Conservation (phyloP, 2,329 filamentous ascomycete genomes). For the Bipolaris oryzae region DNA sequence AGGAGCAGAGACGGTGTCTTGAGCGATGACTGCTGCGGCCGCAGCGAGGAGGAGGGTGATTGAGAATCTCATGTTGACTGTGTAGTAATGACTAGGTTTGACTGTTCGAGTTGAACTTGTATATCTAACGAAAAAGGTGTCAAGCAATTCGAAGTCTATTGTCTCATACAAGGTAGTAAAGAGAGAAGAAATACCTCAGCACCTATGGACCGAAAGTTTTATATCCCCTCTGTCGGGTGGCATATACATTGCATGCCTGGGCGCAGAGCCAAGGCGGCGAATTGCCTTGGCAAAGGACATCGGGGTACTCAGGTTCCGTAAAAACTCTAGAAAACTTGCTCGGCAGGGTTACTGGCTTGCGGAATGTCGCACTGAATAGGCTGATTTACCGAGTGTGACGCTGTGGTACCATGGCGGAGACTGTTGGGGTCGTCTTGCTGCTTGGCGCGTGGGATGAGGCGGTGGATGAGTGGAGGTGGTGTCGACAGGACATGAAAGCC, state of each 20-base stretch:
- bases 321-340: slow-evolving; percentile 13
- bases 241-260: slow-evolving; percentile 12
- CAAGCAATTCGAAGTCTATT: neutral
- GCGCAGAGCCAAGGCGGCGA: slow-evolving; percentile 33
- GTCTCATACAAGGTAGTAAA: slow-evolving; percentile 8
- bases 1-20: slow-evolving; percentile 19
- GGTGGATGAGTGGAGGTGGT: slow-evolving; percentile 7
- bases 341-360: slow-evolving; percentile 15
- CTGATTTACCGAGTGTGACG: slow-evolving; percentile 6
- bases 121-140: neutral
- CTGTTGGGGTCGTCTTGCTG: slow-evolving; percentile 6
- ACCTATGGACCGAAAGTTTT: slow-evolving; percentile 13
- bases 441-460: slow-evolving; percentile 10
- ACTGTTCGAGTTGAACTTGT: slow-evolving; percentile 3
- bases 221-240: slow-evolving; percentile 11
- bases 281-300: slow-evolving; percentile 34
- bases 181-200: neutral
- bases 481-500: slow-evolving; percentile 2
- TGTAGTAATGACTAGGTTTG: slow-evolving; percentile 4
- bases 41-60: slow-evolving; percentile 19
- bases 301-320: slow-evolving; percentile 30
- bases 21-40: slow-evolving; percentile 23
- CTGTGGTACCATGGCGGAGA: slow-evolving; percentile 5
- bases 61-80: slow-evolving; percentile 27
- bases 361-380: neutral